Evolutionary conservation across 768 basidiomycete species (phyloP).

Genomic region (Ramaria sp.): DNA sequence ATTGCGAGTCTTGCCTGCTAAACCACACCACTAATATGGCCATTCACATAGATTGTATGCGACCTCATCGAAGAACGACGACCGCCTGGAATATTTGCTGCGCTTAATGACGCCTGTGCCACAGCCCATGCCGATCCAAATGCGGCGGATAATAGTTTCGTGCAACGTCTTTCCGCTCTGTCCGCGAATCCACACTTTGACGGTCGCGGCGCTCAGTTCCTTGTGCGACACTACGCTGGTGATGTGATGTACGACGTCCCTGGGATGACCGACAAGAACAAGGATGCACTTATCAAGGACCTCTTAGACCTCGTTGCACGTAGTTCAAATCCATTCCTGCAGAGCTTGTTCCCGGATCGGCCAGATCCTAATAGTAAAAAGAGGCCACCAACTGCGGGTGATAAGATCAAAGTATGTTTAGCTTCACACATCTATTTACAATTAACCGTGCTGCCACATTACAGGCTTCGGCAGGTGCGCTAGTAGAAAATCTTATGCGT

Average conservation of each 20-base stretch:
- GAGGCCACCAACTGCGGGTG: constrained; percentile 92
- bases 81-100: constrained; percentile 95
- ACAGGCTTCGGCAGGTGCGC: constrained; percentile 83
- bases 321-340: constrained; percentile 78
- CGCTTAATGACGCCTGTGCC: constrained; percentile 97
- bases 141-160: constrained; percentile 94
- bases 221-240: constrained; percentile 95
- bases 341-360: constrained; percentile 83
- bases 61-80: constrained; percentile 94
- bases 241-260: constrained; percentile 96
- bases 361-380: constrained; percentile 97
- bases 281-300: constrained; percentile 93
- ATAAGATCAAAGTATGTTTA: constrained; percentile 81
- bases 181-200: constrained; percentile 91
- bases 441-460: not conserved
- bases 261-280: constrained; percentile 99
- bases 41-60: constrained; percentile 59
- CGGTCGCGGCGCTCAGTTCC: constrained; percentile 84
- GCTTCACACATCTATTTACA: not conserved
- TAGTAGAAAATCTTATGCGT: constrained; percentile 96
- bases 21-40: not conserved
- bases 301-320: constrained; percentile 77
- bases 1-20: not conserved
- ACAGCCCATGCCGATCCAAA: constrained; percentile 96
- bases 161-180: constrained; percentile 77